Conservation (phyloP, 2,329 filamentous ascomycete genomes). For the Colletotrichum sp. region DNA sequence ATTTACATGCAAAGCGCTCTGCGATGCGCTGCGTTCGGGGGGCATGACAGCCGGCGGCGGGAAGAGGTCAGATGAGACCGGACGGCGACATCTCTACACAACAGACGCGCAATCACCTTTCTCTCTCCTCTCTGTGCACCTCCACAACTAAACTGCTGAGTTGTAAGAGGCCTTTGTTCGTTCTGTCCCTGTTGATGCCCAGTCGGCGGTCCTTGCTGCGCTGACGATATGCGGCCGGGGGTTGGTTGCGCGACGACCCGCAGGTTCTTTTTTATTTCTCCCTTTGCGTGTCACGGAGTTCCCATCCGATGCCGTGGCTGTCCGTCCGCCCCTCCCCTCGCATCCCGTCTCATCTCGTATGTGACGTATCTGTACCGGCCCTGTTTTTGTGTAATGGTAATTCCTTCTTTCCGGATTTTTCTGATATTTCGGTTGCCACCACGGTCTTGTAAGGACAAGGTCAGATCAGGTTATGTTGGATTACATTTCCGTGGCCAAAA, state of each 20-base stretch:
- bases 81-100: conserved; percentile 4
- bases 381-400: background rate
- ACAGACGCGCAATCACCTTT: conserved; percentile 7
- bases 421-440: background rate
- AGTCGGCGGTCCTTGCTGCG: background rate
- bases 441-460: background rate
- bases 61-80: conserved; percentile 15
- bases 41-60: conserved; percentile 1
- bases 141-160: background rate
- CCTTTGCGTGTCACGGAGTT: background rate
- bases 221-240: background rate
- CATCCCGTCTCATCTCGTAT: background rate
- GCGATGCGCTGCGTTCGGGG: background rate
- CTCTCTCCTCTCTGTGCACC: background rate
- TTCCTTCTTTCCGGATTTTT: background rate
- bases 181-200: background rate
- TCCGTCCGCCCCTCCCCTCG: background rate
- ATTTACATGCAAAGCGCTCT: background rate
- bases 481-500: background rate
- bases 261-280: background rate
- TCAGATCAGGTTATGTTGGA: background rate
- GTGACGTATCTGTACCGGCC: background rate
- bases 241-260: background rate
- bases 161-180: background rate
- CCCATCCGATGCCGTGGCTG: background rate